phyloP scores from a whole-genome alignment of 306 rosid species.

The Cucurbita moschata region DNA sequence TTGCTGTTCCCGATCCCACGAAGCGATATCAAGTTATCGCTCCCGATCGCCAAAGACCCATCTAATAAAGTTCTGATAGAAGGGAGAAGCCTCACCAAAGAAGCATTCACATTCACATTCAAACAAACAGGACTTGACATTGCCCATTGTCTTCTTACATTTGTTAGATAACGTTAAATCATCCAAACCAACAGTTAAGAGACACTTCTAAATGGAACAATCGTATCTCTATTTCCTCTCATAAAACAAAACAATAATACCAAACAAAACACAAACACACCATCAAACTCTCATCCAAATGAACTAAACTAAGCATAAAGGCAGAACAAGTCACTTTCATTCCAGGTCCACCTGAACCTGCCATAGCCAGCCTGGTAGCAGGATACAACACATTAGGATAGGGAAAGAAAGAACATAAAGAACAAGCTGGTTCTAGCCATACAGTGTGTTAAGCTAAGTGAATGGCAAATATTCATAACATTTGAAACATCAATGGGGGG shows the following conservation, averaged over 20 bases:
- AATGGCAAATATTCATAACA: constrained; percentile 15
- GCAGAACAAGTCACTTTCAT: background rate
- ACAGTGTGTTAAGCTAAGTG: background rate
- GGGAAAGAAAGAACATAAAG: background rate
- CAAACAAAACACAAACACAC: background rate
- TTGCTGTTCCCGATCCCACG: too few species aligned
- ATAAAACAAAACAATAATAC: background rate
- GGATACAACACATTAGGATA: background rate
- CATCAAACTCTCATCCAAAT: background rate
- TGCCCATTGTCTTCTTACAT: background rate
- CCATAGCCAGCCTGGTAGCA: background rate
- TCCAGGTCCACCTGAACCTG: background rate
- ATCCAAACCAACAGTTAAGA: background rate
- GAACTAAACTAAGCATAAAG: background rate
- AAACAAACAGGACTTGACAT: background rate
- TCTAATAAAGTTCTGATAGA: background rate
- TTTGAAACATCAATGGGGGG: constrained; percentile 22
- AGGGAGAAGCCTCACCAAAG: background rate
- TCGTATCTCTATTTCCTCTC: background rate
- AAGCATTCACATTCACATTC: background rate
- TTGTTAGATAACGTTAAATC: constrained; percentile 3
- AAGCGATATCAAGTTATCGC: background rate
- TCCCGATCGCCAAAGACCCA: background rate
- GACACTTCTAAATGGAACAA: background rate
- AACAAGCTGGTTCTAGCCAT: background rate